phyloP scores from a whole-genome alignment of 495 filamentous ascomycete genomes.

The Aspergillus biplanus region DNA sequence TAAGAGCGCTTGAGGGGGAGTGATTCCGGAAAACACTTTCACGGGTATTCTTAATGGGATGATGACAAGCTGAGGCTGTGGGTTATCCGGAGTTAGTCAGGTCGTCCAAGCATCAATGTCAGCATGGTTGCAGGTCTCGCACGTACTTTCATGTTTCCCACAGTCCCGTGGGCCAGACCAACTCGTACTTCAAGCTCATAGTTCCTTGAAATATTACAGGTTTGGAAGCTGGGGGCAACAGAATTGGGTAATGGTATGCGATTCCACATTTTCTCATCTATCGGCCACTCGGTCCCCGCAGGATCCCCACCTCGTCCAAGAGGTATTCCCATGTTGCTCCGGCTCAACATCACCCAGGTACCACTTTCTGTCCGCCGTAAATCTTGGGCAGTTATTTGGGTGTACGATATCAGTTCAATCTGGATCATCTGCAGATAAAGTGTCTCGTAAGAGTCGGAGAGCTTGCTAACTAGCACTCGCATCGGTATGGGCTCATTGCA shows the following conservation, averaged over 20 bases:
- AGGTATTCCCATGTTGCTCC: conserved; percentile 67
- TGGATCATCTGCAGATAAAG: conserved; percentile 79
- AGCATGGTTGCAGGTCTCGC: not conserved
- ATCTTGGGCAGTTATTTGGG: conserved; percentile 75
- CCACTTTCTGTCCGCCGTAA: conserved; percentile 64
- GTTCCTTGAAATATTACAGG: conserved; percentile 80
- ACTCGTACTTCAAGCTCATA: conserved; percentile 85
- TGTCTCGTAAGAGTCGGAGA: conserved; percentile 62
- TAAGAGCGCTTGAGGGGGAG: conserved; percentile 76
- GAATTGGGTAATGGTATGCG: conserved; percentile 73
- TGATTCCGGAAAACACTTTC: conserved; percentile 86
- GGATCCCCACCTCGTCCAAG: conserved; percentile 61
- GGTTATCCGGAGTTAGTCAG: not conserved
- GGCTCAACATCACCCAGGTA: conserved; percentile 70
- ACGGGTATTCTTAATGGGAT: conserved; percentile 79
- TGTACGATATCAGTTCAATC: conserved; percentile 78
- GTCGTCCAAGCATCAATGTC: not conserved
- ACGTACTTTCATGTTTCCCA: conserved; percentile 56
- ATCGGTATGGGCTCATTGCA: conserved; percentile 86
- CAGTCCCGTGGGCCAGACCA: conserved; percentile 65
- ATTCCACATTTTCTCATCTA: conserved; percentile 73
- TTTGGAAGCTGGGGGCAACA: conserved; percentile 81
- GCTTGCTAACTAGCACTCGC: conserved; percentile 74
- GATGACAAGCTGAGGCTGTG: conserved; percentile 67
- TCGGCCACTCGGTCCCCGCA: conserved; percentile 63